Evolutionary conservation across 2,329 filamentous ascomycete species (phyloP), one percentile per base, ranked within the genome.

Genomic region (Coniella lustricola): DNA sequence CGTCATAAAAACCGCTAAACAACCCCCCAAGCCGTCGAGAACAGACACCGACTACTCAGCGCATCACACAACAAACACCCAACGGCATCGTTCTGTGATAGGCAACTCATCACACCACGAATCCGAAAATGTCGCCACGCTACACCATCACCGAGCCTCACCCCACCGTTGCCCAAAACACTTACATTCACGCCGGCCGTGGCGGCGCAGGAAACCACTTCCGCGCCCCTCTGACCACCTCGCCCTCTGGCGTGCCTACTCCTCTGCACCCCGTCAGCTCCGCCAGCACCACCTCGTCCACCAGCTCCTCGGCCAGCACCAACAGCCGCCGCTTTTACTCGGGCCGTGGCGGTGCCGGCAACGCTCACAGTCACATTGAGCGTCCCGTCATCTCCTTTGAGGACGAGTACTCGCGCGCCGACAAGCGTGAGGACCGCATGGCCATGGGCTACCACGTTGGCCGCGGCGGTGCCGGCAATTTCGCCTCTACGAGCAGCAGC

Each of bases 301-400:
- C 74, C 46, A 29, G 39, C 36, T 48, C 40, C 8, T 41, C 67
- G 10, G 31, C 39, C 3, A 35, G 25, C 39, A 3, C 16, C 38
- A 1, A n/a, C 66, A 54, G 55, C 72, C 57, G 70, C 51, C 73
- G 75, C 67, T 84, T 84, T 72, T 77, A 81, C 68, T 75, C 75
- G 10, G 82, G 82, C 57, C 79, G 82, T 50, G 82, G 82, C 56
- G 82, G 82, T 50, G 81, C 81, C 2, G 82, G 82, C 59, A 86
- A 85, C 68, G 73, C 79, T 54, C 74, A 74, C 64, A 60, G 68
- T 38, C 64, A 72, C 46, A 62, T 67, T 47, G 69, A 79, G 62
- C 73, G 78, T 42, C 72, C 76, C 59, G 74, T 77, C 57, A 75
- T 84, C 65, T 76, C 73, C 51, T 87, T 87, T 66, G 81, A 84